Base-by-base conservation (phyloP, 208 protist species). In the Jaenimonas drosophilae region DNA sequence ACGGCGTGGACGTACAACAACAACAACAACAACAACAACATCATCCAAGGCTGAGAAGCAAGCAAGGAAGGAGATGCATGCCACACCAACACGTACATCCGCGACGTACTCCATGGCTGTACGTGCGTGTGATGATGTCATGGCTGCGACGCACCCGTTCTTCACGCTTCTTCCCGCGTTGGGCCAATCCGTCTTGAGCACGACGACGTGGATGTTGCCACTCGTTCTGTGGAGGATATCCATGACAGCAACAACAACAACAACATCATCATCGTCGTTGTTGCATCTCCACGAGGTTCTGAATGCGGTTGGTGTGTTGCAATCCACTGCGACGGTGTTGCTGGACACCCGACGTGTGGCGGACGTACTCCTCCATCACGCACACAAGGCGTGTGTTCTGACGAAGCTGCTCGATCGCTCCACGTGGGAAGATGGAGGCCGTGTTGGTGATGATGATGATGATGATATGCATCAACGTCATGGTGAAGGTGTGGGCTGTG, bases 321-420 rank as follows among this genome's bases (percentile, higher is more conserved):
- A 82, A 12, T 52, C 64, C 30, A 46, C 52, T 7, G 23, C n/a
- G n/a, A n/a, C n/a, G n/a, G n/a, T n/a, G n/a, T n/a, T 70, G 11
- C n/a, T 62, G 0, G 80, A 89, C 39, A 51, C 40, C 0, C 62
- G 37, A 4, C 69, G 66, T 7, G 63, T 89, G 16, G 36, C 49
- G 29, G 80, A 85, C 37, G 57, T 85, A 42, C 55, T 89, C 25
- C 40, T 79, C 55, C 27, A 59, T 30, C 84, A 89, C 47, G 80
- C 69, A 3, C 77, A 89, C 66, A 89, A 89, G 62, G 76, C 75
- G 4, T 70, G 58, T 37, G 58, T 78, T 23, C 53, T 89, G 17
- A 66, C 76, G 38, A 53, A 58, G 20, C 28, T 89, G 20, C 39
- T 78, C 7, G 62, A 76, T 37, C 29, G 49, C 14, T 53, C 50